Base-by-base conservation (phyloP, 2,329 filamentous ascomycete genomes). In the Fusarium sp. region DNA sequence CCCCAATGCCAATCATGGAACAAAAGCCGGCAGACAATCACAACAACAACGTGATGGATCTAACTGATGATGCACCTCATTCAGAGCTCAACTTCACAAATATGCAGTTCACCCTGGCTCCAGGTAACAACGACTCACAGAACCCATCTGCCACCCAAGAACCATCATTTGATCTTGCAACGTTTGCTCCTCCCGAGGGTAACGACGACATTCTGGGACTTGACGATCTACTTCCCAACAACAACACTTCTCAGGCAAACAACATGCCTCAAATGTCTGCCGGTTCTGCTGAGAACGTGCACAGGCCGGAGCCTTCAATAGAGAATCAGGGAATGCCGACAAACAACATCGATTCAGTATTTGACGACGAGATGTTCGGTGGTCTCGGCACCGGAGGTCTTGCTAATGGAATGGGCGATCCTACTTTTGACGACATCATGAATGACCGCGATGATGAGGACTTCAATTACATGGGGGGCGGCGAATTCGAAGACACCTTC, bases 81-180 rank as follows among this genome's bases (percentile, higher is more conserved):
- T 73, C 79, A n/a, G 80, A 82, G 50, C 77, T 83, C 9, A 82
- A 82, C 62, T 88, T 87, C 67, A 87, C 85, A 15, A 80, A 87
- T 64, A 87, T 87, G 83, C 81, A 84, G 34, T 88, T 88, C 65
- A 82, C 83, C 0, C 77, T 87, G 6, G 85, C 83, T 3, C 82
- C 84, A 1, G 64, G 79, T 10, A 77, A 75, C 47, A 74, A 74
- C 56, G 67, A 77, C 20, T 66, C 55, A 28, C 72, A 75, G 43
- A 60, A 72, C 17, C 55, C 54, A 28, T 36, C 68, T 26, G 70
- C 66, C 20, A 49, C 70, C 14, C 73, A 75, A 54, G 81, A 82
- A 56, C 73, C 78, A 8, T 77, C 80, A 6, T 84, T 85, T 66
- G 83, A 85, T 53, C 74, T 84, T 14, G 73, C 81, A 3, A 78